phyloP scores from a whole-genome alignment of 78 protist species.

The Protostelium mycophagum region DNA sequence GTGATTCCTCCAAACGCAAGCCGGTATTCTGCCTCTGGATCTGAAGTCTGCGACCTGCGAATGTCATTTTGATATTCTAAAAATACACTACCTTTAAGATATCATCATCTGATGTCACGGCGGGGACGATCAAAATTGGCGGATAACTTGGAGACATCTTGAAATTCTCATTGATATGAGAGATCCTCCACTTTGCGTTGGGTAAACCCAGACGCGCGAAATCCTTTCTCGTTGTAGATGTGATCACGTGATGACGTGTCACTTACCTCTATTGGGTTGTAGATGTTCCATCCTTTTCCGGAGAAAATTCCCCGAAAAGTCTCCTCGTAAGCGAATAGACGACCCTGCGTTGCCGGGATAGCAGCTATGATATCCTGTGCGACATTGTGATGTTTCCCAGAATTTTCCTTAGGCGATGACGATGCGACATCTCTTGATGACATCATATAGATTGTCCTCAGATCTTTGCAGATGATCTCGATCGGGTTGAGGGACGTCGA shows the following conservation, averaged over 20 bases:
- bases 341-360: neutral
- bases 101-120: conserved; percentile 7
- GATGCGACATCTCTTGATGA: neutral
- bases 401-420: neutral
- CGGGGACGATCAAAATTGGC: conserved; percentile 22
- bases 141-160: conserved; percentile 24
- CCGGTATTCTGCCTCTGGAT: conserved; percentile 36
- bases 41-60: conserved; percentile 11
- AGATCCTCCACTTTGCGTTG: conserved; percentile 31
- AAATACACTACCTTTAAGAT: conserved; percentile 10
- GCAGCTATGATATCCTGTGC: neutral
- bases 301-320: neutral
- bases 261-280: neutral
- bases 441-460: neutral
- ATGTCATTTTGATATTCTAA: neutral
- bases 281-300: neutral
- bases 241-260: neutral
- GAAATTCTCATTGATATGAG: conserved; percentile 13
- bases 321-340: neutral
- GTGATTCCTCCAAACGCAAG: conserved; percentile 11
- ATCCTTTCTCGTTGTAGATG: neutral
- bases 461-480: neutral
- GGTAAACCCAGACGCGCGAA: neutral
- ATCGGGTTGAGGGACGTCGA: neutral
- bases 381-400: too few relatives aligned